Evolutionary conservation across 2,329 filamentous ascomycete species (phyloP), one percentile per base, ranked within the genome.

Genomic region (Sporothrix inflata): DNA sequence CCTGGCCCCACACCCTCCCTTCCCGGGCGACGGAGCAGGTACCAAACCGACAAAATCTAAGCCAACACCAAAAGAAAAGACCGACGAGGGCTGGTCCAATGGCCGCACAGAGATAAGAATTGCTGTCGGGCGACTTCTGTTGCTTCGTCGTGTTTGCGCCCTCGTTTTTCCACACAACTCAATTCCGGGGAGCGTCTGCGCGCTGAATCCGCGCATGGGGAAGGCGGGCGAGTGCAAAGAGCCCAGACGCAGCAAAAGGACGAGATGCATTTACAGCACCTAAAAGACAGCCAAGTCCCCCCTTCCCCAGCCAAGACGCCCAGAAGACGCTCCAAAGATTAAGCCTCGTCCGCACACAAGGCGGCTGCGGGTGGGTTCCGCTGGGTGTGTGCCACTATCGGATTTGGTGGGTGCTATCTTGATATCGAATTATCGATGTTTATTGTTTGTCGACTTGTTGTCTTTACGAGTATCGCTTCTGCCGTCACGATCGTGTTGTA

Each of bases 1-100:
- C 57, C 57, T 61, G 57, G 57, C 57, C 57, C 60, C 60, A 45
- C 60, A 65, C 60, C 60, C 24, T 42, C n/a, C 38, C 60, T 24
- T 65, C 60, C n/a, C 34, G 38, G 12, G 38, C 21, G 40, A 65
- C 38, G 38, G 38, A 63, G 60, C 60, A 24, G 60, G n/a, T 34
- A 40, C 55, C 30, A 61, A 61, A 40, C 40, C 19, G 55, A 40
- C 21, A 11, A 30, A 27, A 11, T 14, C 11, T 1, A 60, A 3
- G 55, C 53, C 53, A 40, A n/a, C 55, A 7, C 40, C 9, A 66
- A 49, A 66, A n/a, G 61, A 24, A 66, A 21, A 49, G 40, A 65
- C 38, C 60, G 38, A 65, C 21, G 11, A 47, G 61, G 40, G 14
- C 21, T 19, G 40, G 45, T 38, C 65, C 65, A 67, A 67, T 67